Evolutionary conservation across 2,329 filamentous ascomycete species (phyloP).

Genomic region (Aspergillus hortae): DNA sequence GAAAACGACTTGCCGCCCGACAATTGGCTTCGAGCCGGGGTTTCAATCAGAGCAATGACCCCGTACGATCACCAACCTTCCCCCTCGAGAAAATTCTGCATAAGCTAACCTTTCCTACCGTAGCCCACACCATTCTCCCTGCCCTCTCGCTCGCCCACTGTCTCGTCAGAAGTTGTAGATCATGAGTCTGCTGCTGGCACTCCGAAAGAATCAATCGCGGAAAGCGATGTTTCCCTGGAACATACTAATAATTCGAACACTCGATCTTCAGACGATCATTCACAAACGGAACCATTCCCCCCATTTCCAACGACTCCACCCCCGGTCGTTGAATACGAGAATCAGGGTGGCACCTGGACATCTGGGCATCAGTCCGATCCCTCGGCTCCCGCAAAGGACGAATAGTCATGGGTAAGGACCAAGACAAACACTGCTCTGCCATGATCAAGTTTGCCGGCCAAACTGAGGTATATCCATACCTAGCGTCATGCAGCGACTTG

Average conservation of each 20-base stretch:
- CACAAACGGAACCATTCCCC: slow-evolving; percentile 33
- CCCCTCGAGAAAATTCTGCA: background rate
- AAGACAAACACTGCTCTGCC: background rate
- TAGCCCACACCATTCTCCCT: slow-evolving; percentile 12
- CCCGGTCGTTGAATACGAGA: slow-evolving; percentile 1
- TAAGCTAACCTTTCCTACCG: slow-evolving; percentile 2
- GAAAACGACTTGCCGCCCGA: slow-evolving; percentile 54
- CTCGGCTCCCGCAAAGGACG: background rate
- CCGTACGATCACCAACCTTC: slow-evolving; percentile 21
- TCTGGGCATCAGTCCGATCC: background rate
- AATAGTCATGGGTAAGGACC: background rate
- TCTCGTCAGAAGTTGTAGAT: slow-evolving; percentile 4
- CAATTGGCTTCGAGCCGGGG: slow-evolving; percentile 55
- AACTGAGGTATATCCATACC: background rate
- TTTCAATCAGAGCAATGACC: slow-evolving; percentile 31
- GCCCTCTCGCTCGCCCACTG: slow-evolving; percentile 6
- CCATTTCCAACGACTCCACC: slow-evolving; percentile 23
- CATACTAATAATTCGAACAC: slow-evolving; percentile 7
- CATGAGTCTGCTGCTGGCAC: slow-evolving; percentile 8
- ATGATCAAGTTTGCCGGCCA: background rate
- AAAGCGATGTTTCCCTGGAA: slow-evolving; percentile 4
- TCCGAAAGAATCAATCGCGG: slow-evolving; percentile 10
- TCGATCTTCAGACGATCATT: slow-evolving; percentile 15
- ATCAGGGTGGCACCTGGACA: background rate
- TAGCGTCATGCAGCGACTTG: background rate